Conservation (phyloP, 192 early-diverging fungal species). For the Backusella liffmaniae region DNA sequence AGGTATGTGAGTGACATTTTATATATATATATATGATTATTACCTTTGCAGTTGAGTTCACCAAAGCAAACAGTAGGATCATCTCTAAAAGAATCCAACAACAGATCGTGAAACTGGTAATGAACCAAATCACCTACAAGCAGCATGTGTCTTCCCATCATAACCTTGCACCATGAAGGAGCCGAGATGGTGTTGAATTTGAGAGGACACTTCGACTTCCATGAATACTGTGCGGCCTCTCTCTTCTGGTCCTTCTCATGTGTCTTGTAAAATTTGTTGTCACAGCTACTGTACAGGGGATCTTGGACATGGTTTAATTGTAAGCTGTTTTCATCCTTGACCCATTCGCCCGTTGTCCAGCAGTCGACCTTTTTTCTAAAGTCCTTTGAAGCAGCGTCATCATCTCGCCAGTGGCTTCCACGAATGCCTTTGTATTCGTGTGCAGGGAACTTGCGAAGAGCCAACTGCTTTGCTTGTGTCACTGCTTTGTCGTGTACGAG, state of each 20-base stretch:
- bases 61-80: constrained; percentile 55
- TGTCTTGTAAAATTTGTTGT: constrained; percentile 21
- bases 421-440: constrained; percentile 7
- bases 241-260: constrained; percentile 12
- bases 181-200: constrained; percentile 14
- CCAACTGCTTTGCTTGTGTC: constrained; percentile 1
- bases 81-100: constrained; percentile 53
- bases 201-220: constrained; percentile 28
- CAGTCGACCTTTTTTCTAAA: constrained; percentile 15
- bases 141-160: constrained; percentile 43
- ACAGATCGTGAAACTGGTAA: constrained; percentile 53
- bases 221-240: constrained; percentile 19
- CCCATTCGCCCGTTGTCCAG: constrained; percentile 34
- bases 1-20: background rate
- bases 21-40: background rate
- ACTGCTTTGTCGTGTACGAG: constrained; percentile 1
- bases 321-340: background rate
- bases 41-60: constrained; percentile 49
- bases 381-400: background rate
- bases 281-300: constrained; percentile 29
- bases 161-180: constrained; percentile 37
- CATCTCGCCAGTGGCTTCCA: background rate
- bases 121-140: constrained; percentile 51
- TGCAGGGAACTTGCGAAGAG: background rate
- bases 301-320: constrained; percentile 32